These are phyloP conservation scores for Phanerodontia chrysosporium DNA, from an alignment of 768 basidiomycete genomes.

Conservation along the genomic window DNA sequence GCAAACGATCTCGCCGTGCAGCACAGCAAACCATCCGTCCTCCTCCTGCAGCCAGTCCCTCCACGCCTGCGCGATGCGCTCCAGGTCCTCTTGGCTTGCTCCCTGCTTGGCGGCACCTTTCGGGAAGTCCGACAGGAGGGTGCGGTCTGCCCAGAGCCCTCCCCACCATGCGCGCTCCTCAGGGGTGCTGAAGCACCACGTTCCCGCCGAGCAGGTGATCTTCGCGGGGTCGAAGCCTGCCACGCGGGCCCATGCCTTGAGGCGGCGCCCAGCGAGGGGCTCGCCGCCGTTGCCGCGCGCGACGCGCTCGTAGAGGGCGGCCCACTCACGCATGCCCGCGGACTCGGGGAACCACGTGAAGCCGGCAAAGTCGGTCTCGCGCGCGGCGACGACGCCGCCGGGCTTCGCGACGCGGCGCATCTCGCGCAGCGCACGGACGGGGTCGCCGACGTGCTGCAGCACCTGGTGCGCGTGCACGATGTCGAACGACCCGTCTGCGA, in stretches of 20 bases:
- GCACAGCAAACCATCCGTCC: constrained; percentile 11
- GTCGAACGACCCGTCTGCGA: constrained; percentile 41
- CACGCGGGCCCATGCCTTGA: constrained; percentile 33
- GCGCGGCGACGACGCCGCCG: constrained; percentile 41
- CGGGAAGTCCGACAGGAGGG: constrained; percentile 30
- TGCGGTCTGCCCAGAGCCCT: constrained; percentile 35
- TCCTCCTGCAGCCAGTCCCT: constrained; percentile 4
- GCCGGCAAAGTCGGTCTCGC: constrained; percentile 36
- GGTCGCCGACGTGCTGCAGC: constrained; percentile 42
- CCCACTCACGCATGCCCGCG: constrained; percentile 29
- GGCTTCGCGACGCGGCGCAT: constrained; percentile 44
- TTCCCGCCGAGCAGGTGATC: constrained; percentile 28
- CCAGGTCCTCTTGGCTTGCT: constrained; percentile 16
- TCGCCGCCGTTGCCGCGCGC: constrained; percentile 33
- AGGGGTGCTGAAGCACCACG: constrained; percentile 33
- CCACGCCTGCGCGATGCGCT: constrained; percentile 11
- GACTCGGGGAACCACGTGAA: constrained; percentile 34
- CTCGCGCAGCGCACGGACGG: constrained; percentile 37
- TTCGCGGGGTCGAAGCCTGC: constrained; percentile 30
- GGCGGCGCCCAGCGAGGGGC: constrained; percentile 35
- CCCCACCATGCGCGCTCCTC: constrained; percentile 39
- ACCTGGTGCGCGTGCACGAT: constrained; percentile 49
- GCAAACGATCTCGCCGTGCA: constrained; percentile 9
- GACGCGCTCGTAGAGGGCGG: constrained; percentile 26
- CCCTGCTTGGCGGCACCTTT: constrained; percentile 26